phyloP scores from a whole-genome alignment of 1,284 basidiomycete genomes.

The Cystobasidiaceae sp. region DNA sequence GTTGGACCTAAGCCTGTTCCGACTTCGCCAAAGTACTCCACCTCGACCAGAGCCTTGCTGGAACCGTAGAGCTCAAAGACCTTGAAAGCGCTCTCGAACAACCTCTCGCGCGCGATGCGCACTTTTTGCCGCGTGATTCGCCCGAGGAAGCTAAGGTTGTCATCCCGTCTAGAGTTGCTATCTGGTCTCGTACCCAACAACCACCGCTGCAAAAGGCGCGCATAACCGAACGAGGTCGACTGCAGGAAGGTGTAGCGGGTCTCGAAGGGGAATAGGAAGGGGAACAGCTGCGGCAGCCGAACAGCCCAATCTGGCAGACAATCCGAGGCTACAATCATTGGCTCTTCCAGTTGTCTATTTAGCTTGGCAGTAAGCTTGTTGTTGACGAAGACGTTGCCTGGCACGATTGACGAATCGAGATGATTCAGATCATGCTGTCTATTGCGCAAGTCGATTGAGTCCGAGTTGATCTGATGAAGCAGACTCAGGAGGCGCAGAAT shows the following conservation, averaged over 20 bases:
- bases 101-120: constrained; percentile 85
- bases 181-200: constrained; percentile 66
- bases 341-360: constrained; percentile 94
- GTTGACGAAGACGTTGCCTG: constrained; percentile 85
- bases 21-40: constrained; percentile 99
- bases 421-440: constrained; percentile 12
- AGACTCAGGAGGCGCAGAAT: constrained; percentile 85
- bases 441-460: constrained; percentile 44
- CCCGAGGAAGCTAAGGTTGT: constrained; percentile 83
- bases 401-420: constrained; percentile 39
- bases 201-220: constrained; percentile 83
- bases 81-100: constrained; percentile 92
- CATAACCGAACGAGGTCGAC: constrained; percentile 95
- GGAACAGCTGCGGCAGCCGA: constrained; percentile 88
- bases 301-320: constrained; percentile 95
- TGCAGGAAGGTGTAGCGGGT: constrained; percentile 95
- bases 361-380: constrained; percentile 97
- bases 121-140: constrained; percentile 94
- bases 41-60: constrained; percentile 85
- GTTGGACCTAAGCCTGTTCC: constrained; percentile 97
- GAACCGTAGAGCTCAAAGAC: constrained; percentile 92
- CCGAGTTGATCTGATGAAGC: constrained; percentile 69
- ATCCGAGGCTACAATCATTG: constrained; percentile 95
- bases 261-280: constrained; percentile 97
- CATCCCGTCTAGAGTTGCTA: constrained; percentile 63